These are phyloP conservation scores for Arachnopeziza araneosa DNA, from an alignment of 2,329 filamentous ascomycete species.

Conservation along the genomic window DNA sequence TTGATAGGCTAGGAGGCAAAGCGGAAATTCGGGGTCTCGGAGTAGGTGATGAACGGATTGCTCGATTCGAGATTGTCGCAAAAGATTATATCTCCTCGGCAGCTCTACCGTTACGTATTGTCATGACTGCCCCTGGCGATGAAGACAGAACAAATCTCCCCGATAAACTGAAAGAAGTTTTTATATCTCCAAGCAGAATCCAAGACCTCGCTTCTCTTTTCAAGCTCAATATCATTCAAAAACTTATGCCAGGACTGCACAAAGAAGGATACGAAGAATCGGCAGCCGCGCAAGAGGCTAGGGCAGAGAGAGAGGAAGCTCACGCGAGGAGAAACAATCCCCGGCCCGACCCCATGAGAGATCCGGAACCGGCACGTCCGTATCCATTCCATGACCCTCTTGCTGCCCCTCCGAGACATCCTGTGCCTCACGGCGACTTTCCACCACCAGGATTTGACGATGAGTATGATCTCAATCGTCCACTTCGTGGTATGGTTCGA, in stretches of 20 bases:
- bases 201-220: conserved; percentile 63
- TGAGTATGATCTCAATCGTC: conserved; percentile 76
- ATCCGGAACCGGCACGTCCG: conserved; percentile 54
- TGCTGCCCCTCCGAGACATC: conserved; percentile 53
- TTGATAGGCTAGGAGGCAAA: conserved; percentile 76
- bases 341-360: conserved; percentile 20
- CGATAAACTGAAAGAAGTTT: conserved; percentile 52
- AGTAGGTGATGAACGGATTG: conserved; percentile 74
- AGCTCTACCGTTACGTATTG: conserved; percentile 51
- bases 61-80: conserved; percentile 66
- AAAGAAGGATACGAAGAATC: conserved; percentile 73
- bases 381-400: conserved; percentile 65
- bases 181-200: conserved; percentile 68
- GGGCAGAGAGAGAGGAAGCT: conserved; percentile 36
- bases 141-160: conserved; percentile 47
- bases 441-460: conserved; percentile 90
- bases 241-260: conserved; percentile 68
- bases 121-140: conserved; percentile 39
- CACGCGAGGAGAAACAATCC: conserved; percentile 37
- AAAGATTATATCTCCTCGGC: conserved; percentile 68
- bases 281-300: conserved; percentile 37
- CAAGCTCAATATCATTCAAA: conserved; percentile 77
- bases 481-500: conserved; percentile 45
- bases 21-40: conserved; percentile 78
- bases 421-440: conserved; percentile 67